Evolutionary conservation across 805 yeast genomes (phyloP).

Genomic region (Metschnikowia cerradonensis): DNA sequence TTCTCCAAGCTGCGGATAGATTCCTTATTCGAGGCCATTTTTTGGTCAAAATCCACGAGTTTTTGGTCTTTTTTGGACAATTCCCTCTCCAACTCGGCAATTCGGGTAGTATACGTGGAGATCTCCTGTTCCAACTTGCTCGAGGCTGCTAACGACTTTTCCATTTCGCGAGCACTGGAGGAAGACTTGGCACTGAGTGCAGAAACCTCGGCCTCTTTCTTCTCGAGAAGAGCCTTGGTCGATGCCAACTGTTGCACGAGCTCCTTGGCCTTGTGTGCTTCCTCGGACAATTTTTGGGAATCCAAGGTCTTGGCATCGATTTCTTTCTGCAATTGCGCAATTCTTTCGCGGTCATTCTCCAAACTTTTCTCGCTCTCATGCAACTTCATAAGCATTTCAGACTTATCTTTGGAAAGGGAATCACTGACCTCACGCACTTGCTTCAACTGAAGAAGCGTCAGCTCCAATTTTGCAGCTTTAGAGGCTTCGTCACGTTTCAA

Average conservation of each 20-base stretch:
- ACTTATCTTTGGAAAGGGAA: constrained; percentile 30
- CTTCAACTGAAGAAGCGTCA: constrained; percentile 24
- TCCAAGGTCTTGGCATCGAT: constrained; percentile 18
- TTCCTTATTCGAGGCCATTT: not conserved
- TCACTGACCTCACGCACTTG: constrained; percentile 29
- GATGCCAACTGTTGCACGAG: not conserved
- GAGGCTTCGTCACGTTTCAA: constrained; percentile 40
- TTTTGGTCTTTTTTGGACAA: not conserved
- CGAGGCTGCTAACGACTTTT: not conserved
- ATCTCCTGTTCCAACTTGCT: not conserved
- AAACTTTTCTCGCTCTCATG: constrained; percentile 21
- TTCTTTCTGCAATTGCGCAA: not conserved
- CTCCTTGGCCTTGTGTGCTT: not conserved
- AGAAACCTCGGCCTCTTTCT: not conserved
- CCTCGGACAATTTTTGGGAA: constrained; percentile 13
- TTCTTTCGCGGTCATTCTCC: constrained; percentile 2
- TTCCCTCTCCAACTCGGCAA: not conserved
- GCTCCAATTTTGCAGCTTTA: constrained; percentile 25
- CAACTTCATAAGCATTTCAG: constrained; percentile 16
- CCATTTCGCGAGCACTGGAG: not conserved
- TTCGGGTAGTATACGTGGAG: not conserved
- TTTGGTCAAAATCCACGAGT: not conserved
- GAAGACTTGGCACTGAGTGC: not conserved
- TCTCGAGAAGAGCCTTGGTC: not conserved
- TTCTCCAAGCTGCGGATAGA: not conserved